These are phyloP conservation scores for Dryas alaskensis DNA, from an alignment of 306 rosid genomes.

Conservation along the genomic window DNA sequence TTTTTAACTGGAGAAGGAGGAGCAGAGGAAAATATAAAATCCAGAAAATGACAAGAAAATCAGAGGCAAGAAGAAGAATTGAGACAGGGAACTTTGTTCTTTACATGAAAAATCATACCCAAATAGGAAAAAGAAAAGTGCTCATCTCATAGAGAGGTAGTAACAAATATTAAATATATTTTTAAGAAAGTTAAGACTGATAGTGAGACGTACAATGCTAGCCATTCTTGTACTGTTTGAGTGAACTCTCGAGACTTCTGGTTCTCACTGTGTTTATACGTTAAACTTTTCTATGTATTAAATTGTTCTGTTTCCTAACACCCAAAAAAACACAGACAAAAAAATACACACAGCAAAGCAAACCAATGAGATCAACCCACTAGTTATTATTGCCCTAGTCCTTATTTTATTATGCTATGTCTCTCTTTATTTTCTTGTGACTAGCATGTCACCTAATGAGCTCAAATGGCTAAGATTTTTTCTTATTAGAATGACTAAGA, in stretches of 20 bases:
- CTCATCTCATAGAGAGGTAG: neutral
- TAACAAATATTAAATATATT: no score
- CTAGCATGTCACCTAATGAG: neutral
- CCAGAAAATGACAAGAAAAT: neutral
- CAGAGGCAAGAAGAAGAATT: neutral
- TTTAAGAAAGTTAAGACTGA: no score
- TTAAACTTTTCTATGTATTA: neutral
- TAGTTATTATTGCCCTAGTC: neutral
- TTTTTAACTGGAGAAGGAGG: constrained; percentile 47
- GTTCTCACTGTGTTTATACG: neutral
- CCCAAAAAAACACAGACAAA: neutral
- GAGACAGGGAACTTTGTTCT: neutral
- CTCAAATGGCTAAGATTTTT: neutral
- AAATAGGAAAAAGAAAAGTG: neutral
- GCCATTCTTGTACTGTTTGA: neutral
- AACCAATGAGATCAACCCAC: neutral
- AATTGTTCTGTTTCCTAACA: neutral
- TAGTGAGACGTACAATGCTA: neutral
- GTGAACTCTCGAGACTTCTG: neutral
- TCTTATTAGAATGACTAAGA: no score
- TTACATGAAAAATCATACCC: neutral
- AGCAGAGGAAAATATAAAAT: constrained; percentile 8
- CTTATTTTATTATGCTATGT: neutral
- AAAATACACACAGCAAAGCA: neutral
- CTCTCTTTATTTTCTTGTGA: neutral